Percentiles rank a stretch among this genome's conserved stretches.
phyloP scores from a whole-genome alignment of 2,329 filamentous ascomycete genomes.

The Furcasterigmium sp. region DNA sequence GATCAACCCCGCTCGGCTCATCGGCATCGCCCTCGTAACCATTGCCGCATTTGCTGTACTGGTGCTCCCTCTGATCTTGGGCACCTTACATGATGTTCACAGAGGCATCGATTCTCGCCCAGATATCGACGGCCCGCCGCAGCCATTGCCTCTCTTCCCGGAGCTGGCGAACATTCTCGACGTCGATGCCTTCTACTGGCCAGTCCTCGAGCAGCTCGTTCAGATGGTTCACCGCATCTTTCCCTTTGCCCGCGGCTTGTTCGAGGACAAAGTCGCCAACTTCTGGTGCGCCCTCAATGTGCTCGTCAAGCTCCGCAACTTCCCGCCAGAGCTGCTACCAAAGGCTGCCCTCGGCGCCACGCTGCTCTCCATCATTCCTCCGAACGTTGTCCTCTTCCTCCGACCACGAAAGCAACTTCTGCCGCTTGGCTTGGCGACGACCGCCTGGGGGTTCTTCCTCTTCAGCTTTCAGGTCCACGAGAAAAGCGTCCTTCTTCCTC shows the following conservation, averaged over 20 bases:
- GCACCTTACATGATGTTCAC: slow-evolving; percentile 63
- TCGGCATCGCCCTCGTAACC: slow-evolving; percentile 72
- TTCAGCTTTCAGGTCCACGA: slow-evolving; percentile 98
- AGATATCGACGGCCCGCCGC: slow-evolving; percentile 52
- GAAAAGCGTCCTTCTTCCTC: slow-evolving; percentile 88
- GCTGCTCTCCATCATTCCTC: slow-evolving; percentile 67
- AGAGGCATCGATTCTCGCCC: slow-evolving; percentile 55
- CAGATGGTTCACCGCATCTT: slow-evolving; percentile 92
- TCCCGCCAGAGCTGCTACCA: slow-evolving; percentile 67
- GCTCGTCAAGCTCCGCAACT: slow-evolving; percentile 77
- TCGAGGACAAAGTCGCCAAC: slow-evolving; percentile 98
- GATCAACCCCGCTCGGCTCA: slow-evolving; percentile 61
- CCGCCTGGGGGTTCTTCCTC: slow-evolving; percentile 94
- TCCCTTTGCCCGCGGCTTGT: slow-evolving; percentile 89
- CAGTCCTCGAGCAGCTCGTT: slow-evolving; percentile 68
- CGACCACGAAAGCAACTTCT: slow-evolving; percentile 72
- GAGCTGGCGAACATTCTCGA: slow-evolving; percentile 55
- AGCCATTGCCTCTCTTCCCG: slow-evolving; percentile 57
- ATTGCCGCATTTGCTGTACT: slow-evolving; percentile 67
- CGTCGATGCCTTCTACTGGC: slow-evolving; percentile 64
- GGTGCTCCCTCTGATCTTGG: slow-evolving; percentile 68
- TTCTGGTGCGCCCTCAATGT: slow-evolving; percentile 94
- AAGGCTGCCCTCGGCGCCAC: slow-evolving; percentile 71
- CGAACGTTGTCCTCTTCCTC: slow-evolving; percentile 74
- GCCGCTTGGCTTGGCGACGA: slow-evolving; percentile 74